These are phyloP conservation scores for Prasinococcaceae sp. DNA, from an alignment of 139 green algal genomes.

Conservation along the genomic window DNA sequence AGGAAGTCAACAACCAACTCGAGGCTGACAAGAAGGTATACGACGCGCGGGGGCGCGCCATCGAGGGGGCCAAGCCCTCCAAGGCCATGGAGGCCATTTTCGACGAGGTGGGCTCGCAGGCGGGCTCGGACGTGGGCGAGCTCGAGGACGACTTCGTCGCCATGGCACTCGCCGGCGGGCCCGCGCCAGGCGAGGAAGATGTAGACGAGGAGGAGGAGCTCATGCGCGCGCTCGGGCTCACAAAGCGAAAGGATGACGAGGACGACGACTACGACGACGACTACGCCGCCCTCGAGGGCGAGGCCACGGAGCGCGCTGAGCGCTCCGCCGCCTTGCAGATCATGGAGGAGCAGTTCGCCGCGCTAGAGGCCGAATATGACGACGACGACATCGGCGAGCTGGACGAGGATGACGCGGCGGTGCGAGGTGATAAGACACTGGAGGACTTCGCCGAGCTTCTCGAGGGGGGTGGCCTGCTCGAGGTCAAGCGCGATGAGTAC, in stretches of 20 bases:
- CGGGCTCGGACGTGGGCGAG: slow-evolving; percentile 17
- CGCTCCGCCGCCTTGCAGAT: background rate
- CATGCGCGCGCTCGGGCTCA: background rate
- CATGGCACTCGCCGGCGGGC: slow-evolving; percentile 12
- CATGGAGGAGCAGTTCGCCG: background rate
- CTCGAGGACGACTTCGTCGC: slow-evolving; percentile 29
- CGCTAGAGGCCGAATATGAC: slow-evolving; percentile 39
- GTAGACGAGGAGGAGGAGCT: slow-evolving; percentile 2
- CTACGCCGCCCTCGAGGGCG: background rate
- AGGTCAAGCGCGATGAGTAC: no score
- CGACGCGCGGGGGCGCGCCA: background rate
- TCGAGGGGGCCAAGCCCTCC: background rate
- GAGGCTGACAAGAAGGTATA: slow-evolving; percentile 19
- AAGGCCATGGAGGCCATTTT: background rate
- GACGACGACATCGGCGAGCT: slow-evolving; percentile 54
- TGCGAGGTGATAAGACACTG: no score
- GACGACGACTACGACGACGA: slow-evolving; percentile 13
- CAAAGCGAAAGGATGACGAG: slow-evolving; percentile 1
- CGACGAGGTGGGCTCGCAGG: no score
- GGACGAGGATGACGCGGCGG: slow-evolving; percentile 33
- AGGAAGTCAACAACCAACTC: background rate
- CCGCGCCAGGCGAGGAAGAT: background rate
- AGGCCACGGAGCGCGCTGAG: background rate
- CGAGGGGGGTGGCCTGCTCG: no score
- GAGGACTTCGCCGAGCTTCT: no score